These are phyloP conservation scores for Cryptococcus sp. DNA, from an alignment of 1,284 basidiomycete species.

Conservation along the genomic window DNA sequence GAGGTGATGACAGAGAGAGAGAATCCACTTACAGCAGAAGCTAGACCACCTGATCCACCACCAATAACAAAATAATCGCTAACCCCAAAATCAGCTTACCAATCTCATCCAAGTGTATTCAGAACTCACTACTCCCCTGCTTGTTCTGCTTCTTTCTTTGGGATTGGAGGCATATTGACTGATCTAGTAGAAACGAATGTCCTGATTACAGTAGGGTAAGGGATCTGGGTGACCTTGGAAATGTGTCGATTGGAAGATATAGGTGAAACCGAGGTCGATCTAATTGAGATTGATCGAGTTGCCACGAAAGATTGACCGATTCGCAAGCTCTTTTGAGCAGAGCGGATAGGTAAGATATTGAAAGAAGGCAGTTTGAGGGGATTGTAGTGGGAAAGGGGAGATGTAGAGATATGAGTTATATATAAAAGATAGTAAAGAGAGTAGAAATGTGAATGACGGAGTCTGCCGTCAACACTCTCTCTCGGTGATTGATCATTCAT, in stretches of 20 bases:
- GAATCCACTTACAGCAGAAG: constrained; percentile 38
- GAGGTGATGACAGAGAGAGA: not conserved
- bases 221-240: not conserved
- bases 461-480: too few relatives aligned
- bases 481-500: too few relatives aligned
- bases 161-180: constrained; percentile 44
- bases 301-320: not conserved
- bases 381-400: not conserved
- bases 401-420: too few relatives aligned
- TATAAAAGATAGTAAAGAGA: too few relatives aligned
- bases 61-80: constrained; percentile 47
- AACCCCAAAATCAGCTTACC: constrained; percentile 6
- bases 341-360: not conserved
- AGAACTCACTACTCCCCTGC: constrained; percentile 40
- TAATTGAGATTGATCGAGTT: not conserved
- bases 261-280: not conserved
- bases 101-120: not conserved
- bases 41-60: constrained; percentile 48
- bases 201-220: constrained; percentile 1
- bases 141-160: constrained; percentile 31
- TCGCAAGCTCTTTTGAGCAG: not conserved
- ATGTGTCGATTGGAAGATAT: not conserved
- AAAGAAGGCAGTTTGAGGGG: not conserved
- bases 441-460: too few relatives aligned
- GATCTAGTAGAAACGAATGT: constrained; percentile 16